Evolutionary conservation across 345 rosid species (phyloP).

Genomic region (Cardamine chenopodiifolia): DNA sequence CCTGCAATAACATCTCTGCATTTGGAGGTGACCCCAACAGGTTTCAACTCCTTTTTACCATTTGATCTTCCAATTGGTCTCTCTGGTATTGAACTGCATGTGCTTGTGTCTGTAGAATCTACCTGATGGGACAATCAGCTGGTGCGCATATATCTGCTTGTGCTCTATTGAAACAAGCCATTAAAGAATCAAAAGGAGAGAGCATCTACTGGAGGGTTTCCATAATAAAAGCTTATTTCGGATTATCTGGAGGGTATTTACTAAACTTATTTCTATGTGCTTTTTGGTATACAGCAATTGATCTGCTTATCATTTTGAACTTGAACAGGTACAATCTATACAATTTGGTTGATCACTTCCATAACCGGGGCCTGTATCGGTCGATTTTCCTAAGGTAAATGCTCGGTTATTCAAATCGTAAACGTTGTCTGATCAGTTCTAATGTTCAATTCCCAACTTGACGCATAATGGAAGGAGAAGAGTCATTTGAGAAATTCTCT

Average conservation of each 20-base stretch:
- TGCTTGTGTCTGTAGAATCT: conserved; percentile 58
- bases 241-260: conserved; percentile 87
- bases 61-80: conserved; percentile 12
- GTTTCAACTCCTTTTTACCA: conserved; percentile 46
- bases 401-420: not conserved
- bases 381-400: conserved; percentile 79
- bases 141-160: conserved; percentile 97
- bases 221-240: conserved; percentile 80
- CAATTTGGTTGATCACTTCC: conserved; percentile 80
- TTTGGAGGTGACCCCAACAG: conserved; percentile 95
- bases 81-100: conserved; percentile 22
- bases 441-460: conserved; percentile 13
- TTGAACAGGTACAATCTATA: conserved; percentile 78
- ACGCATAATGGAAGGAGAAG: conserved; percentile 99
- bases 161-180: conserved; percentile 84
- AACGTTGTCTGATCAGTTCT: not conserved
- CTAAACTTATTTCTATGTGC: not conserved
- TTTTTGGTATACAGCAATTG: not conserved
- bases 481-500: conserved; percentile 75
- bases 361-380: conserved; percentile 82
- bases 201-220: conserved; percentile 73
- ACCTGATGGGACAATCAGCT: conserved; percentile 98
- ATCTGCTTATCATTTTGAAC: conserved; percentile 10
- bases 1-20: conserved; percentile 71
- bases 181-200: conserved; percentile 74